phyloP scores from a whole-genome alignment of 352 stramenopile genomes.

The Phytophthora boehmeriae region DNA sequence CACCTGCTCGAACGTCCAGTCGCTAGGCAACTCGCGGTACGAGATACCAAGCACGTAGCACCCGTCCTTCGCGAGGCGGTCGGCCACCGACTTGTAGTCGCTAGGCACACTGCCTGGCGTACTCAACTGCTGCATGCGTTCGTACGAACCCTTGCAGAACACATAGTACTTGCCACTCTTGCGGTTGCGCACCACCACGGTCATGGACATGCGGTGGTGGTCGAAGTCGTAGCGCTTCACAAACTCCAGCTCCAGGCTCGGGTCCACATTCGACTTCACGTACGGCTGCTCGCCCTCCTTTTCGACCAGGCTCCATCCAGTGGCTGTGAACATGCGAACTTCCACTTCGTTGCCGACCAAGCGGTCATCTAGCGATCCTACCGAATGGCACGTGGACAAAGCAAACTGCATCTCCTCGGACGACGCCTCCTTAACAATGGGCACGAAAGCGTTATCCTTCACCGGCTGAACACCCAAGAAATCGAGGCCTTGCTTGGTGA shows the following conservation, averaged over 20 bases:
- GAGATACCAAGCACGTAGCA: conserved; percentile 81
- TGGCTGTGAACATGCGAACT: conserved; percentile 69
- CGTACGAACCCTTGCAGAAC: conserved; percentile 78
- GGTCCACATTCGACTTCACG: conserved; percentile 18
- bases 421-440: conserved; percentile 18
- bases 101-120: conserved; percentile 45
- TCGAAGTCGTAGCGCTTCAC: conserved; percentile 87
- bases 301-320: conserved; percentile 48
- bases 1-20: conserved; percentile 32
- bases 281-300: conserved; percentile 26
- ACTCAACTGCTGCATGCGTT: conserved; percentile 63
- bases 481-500: conserved; percentile 79
- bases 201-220: conserved; percentile 80
- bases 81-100: conserved; percentile 47
- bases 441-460: conserved; percentile 11
- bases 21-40: conserved; percentile 25
- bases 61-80: conserved; percentile 53
- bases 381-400: conserved; percentile 66
- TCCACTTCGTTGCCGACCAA: conserved; percentile 82
- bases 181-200: conserved; percentile 62
- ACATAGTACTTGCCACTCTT: conserved; percentile 42
- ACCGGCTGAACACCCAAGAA: conserved; percentile 49
- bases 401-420: conserved; percentile 27
- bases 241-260: conserved; percentile 42
- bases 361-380: conserved; percentile 43